Conservation (phyloP, 2,329 filamentous ascomycete species). For the Xylariaceae sp. region DNA sequence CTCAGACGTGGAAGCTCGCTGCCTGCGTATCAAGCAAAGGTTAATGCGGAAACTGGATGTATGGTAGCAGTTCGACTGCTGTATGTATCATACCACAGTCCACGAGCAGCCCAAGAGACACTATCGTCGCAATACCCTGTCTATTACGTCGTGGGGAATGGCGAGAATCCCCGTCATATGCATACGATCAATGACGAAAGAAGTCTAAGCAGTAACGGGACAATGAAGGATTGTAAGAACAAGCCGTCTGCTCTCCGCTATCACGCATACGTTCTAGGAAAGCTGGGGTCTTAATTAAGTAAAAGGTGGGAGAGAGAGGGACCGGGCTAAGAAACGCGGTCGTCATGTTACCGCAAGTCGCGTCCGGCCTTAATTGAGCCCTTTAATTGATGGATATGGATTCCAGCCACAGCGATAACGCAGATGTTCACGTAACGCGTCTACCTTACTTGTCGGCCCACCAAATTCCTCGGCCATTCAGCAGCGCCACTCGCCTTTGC, state of each 20-base stretch:
- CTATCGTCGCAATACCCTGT: neutral
- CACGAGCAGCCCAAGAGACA: neutral
- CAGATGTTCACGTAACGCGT: too few species aligned
- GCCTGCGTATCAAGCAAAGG: neutral
- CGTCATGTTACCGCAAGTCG: neutral
- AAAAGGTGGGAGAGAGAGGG: neutral
- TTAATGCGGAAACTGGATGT: neutral
- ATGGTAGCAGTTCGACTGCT: neutral
- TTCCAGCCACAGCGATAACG: neutral
- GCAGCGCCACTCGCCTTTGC: too few species aligned
- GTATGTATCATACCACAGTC: neutral
- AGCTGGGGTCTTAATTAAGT: neutral
- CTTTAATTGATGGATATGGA: neutral
- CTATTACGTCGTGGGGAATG: too few species aligned
- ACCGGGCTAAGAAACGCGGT: neutral
- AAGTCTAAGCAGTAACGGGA: neutral
- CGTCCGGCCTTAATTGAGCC: neutral
- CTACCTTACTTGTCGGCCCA: too few species aligned
- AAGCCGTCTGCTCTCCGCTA: neutral
- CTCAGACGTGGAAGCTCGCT: neutral
- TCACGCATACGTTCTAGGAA: neutral
- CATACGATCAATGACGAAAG: neutral
- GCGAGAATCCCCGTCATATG: neutral
- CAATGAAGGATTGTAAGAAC: neutral
- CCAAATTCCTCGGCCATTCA: too few species aligned